A percentile compares a stretch with the other conserved stretches of the same genome.
phyloP scores from a whole-genome alignment of 164 flowering plant genomes.

The Liriodendron chinense region DNA sequence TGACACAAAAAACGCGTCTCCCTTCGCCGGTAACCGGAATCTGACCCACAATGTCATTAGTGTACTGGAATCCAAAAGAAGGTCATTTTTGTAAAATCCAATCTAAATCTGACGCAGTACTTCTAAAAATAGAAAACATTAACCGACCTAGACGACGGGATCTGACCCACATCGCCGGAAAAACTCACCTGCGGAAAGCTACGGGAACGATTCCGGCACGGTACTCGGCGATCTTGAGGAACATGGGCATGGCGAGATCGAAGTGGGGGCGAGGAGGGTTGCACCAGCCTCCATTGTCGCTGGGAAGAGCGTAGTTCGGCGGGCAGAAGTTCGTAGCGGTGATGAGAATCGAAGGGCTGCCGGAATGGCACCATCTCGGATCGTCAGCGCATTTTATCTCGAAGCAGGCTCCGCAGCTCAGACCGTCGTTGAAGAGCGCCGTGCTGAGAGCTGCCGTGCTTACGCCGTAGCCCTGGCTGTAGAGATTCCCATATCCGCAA shows the following conservation, averaged over 20 bases:
- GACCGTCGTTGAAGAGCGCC: conserved; percentile 51
- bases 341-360: conserved; percentile 45
- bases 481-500: conserved; percentile 55
- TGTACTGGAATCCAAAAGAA: not conserved
- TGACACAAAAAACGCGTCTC: no score
- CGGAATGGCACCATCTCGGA: conserved; percentile 46
- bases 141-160: not conserved
- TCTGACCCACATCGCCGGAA: not conserved
- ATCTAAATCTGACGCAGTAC: not conserved
- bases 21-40: no score
- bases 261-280: conserved; percentile 62
- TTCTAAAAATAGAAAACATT: not conserved
- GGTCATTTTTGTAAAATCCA: not conserved
- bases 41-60: no score
- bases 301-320: conserved; percentile 48
- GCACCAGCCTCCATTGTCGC: conserved; percentile 61
- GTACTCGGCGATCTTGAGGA: conserved; percentile 51
- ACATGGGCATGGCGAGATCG: conserved; percentile 61
- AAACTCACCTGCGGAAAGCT: conserved; percentile 43
- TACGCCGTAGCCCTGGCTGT: conserved; percentile 60
- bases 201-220: conserved; percentile 62
- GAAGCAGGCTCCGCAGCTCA: conserved; percentile 55
- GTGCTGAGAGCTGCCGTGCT: conserved; percentile 57
- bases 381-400: conserved; percentile 48
- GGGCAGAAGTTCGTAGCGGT: conserved; percentile 67